phyloP scores from a whole-genome alignment of 176 grass and related monocot genomes.

The Oryza rufipogon region DNA sequence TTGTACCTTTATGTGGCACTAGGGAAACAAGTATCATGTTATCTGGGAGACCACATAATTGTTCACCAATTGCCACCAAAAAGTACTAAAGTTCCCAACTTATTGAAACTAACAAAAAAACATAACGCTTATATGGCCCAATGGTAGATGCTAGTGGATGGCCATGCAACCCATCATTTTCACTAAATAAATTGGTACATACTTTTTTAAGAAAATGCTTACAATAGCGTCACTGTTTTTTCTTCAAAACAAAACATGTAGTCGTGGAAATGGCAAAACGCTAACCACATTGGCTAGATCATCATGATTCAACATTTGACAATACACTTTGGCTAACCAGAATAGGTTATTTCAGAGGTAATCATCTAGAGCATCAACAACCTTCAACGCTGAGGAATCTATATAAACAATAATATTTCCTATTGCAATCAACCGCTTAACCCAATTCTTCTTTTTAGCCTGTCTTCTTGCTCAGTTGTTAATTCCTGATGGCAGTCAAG shows the following conservation, averaged over 20 bases:
- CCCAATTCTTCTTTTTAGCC: conserved; percentile 15
- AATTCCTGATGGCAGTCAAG: conserved; percentile 12
- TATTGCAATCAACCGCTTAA: background rate
- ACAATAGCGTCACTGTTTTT: background rate
- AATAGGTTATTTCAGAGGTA: background rate
- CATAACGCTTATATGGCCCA: background rate
- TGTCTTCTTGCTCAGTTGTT: conserved; percentile 36
- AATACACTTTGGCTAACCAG: background rate
- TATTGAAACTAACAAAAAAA: conserved; percentile 24
- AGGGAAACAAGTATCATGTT: conserved; percentile 35
- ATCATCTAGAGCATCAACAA: conserved; percentile 4
- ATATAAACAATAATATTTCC: conserved; percentile 21
- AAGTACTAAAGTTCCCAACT: conserved; percentile 14
- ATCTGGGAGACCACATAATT: conserved; percentile 16
- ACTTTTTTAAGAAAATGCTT: background rate
- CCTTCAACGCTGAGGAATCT: background rate
- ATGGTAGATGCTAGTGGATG: conserved; percentile 14
- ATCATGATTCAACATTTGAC: background rate
- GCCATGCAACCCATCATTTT: conserved; percentile 12
- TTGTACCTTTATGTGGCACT: conserved; percentile 22
- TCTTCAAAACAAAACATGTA: conserved; percentile 18
- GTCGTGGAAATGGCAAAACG: background rate
- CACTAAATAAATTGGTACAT: conserved; percentile 14
- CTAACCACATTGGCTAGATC: background rate
- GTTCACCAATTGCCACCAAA: conserved; percentile 25